Evolutionary conservation across 495 filamentous ascomycete species (phyloP), one percentile per base, ranked within the genome.

Genomic region (Aspergillus ellipticus): DNA sequence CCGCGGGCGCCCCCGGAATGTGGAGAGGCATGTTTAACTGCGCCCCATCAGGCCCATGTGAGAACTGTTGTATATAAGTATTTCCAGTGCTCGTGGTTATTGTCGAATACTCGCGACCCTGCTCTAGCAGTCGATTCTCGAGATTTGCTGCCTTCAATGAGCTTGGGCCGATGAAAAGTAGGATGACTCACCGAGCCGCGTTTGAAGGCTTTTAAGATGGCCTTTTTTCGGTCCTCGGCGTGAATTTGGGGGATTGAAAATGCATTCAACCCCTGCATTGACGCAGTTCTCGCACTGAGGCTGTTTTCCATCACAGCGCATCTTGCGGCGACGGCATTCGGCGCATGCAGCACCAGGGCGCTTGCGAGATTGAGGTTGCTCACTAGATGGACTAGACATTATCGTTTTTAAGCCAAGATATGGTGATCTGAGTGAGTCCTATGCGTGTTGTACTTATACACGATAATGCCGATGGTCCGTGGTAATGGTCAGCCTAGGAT

Each of bases 181-280:
- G 3, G n/a, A 39, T 4, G 3, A 78, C 51, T 16, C 73, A 78
- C 76, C 71, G 31, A 81, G 74, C 15, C 74, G 69, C 50, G 56
- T 67, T 59, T 74, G 69, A 45, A 81, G 66, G 1, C 68, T 71
- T 31, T 74, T 76, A 42, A 80, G 66, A 46, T 78, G 68, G 8
- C 77, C 76, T 49, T 72, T 75, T 60, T 79, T 79, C 0, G 76
- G 76, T 0, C 77, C 78, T 13, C 78, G 62, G 17, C 71, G 64
- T n/a, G 68, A 60, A 6, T 74, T 74, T 21, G 68, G 62, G 55
- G 69, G 24, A 24, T 15, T 77, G 53, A 75, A 64, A 29, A 71
- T 63, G 57, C 78, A 81, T 17, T 51, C 58, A 26, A 78, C 59
- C 17, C 73, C 74, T 19, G 74, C 60, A 15, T 71, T 68, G 22